A percentile compares a stretch with the other conserved stretches of the same genome.
These are phyloP conservation scores for Pichia sorboxylosa DNA, from an alignment of 1,139 yeast species.

Conservation along the genomic window DNA sequence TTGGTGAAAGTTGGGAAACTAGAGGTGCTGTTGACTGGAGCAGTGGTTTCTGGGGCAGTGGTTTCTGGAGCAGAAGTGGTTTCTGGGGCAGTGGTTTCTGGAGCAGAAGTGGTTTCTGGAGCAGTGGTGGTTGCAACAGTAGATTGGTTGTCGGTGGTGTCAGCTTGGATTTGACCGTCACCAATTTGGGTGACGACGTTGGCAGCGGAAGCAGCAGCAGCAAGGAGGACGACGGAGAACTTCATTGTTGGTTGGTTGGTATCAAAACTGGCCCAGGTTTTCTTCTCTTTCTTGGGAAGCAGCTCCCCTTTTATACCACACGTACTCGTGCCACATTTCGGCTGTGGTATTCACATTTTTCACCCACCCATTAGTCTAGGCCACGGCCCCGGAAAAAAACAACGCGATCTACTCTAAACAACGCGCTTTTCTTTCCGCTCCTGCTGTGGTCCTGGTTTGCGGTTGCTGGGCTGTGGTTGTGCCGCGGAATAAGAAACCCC, in stretches of 20 bases:
- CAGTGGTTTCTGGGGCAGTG: neutral
- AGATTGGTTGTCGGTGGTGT: conserved; percentile 8
- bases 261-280: no score
- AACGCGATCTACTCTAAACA: no score
- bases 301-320: neutral
- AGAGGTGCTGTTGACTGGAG: conserved; percentile 2
- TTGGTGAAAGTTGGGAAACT: conserved; percentile 8
- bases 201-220: conserved; percentile 19
- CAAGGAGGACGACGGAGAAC: conserved; percentile 23
- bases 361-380: no score
- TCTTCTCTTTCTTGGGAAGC: no score
- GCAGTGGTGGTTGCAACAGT: conserved; percentile 32
- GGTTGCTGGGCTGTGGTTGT: no score
- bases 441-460: no score
- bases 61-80: conserved; percentile 3
- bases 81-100: neutral
- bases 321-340: neutral
- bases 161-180: conserved; percentile 20
- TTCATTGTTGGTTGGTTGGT: conserved; percentile 15
- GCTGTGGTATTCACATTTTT: neutral
- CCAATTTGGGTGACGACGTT: conserved; percentile 16
- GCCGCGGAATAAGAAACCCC: no score
- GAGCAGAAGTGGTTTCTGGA: conserved; percentile 10
- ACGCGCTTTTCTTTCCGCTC: no score
- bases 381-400: no score